phyloP scores from a whole-genome alignment of 2,329 filamentous ascomycete genomes.

The Claviceps cyperi region DNA sequence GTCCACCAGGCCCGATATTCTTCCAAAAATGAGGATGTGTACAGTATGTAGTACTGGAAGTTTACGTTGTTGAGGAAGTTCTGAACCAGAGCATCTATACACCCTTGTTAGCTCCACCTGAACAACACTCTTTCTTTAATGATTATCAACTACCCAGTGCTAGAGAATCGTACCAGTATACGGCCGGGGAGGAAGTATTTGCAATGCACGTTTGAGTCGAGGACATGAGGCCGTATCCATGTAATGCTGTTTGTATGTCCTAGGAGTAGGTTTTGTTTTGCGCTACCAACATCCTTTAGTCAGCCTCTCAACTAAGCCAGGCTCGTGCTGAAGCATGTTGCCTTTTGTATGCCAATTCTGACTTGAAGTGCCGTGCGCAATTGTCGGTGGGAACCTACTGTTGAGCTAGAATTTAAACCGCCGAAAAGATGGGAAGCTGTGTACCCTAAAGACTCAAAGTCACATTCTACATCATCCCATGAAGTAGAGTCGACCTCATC shows the following conservation, averaged over 20 bases:
- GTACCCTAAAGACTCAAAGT: slow-evolving; percentile 23
- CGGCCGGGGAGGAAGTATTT: slow-evolving; percentile 18
- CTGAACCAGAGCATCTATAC: slow-evolving; percentile 21
- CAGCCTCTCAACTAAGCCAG: not conserved
- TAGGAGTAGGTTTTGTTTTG: slow-evolving; percentile 8
- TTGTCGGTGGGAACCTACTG: not conserved
- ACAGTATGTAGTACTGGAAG: slow-evolving; percentile 25
- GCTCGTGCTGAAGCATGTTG: not conserved
- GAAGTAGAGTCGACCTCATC: slow-evolving; percentile 11
- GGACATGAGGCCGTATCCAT: slow-evolving; percentile 11
- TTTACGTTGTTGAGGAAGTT: slow-evolving; percentile 24
- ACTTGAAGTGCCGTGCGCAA: not conserved
- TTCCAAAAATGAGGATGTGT: slow-evolving; percentile 20
- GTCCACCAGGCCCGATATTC: slow-evolving; percentile 24
- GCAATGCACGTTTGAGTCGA: slow-evolving; percentile 18
- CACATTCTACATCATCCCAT: slow-evolving; percentile 14
- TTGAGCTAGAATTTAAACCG: slow-evolving; percentile 8
- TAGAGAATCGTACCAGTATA: slow-evolving; percentile 17
- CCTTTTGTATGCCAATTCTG: not conserved
- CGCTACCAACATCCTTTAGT: slow-evolving; percentile 3
- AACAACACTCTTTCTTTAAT: no score
- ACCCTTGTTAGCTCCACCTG: not conserved
- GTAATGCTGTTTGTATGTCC: slow-evolving; percentile 10
- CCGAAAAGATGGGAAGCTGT: slow-evolving; percentile 19
- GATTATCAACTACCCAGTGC: not conserved